Evolutionary conservation across 2,329 filamentous ascomycete species (phyloP), one percentile per base, ranked within the genome.

Genomic region (Aspergillus ruber): DNA sequence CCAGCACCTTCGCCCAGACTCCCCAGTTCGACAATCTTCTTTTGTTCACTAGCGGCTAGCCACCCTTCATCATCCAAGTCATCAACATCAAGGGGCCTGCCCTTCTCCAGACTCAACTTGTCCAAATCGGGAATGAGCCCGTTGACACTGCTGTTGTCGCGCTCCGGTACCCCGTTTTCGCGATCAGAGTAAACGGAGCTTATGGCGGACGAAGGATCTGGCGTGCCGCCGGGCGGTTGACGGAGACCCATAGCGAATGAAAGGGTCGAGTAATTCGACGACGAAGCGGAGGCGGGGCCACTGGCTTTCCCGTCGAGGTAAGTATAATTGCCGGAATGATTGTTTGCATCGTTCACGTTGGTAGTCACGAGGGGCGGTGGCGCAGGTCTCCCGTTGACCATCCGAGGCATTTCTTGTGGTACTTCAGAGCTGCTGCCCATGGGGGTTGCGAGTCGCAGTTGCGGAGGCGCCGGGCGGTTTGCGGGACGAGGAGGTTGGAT

Each of bases 51-150:
- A 9, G 91, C 93, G 44, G 94, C 90, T 64, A 87, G 83, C 93
- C 93, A 98, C 17, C 89, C 90, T 53, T 95, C 88, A 60, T 96
- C 90, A 63, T 97, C 91, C 43, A 98, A 73, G 57, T 97, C 91
- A 60, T 96, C 91, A 3, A 95, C 91, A 67, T 98, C 93, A 35
- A 91, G 73, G 20, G 84, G 86, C 54, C 88, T 79, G 32, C 89
- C 89, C 68, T 85, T 90, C 56, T 95, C 90, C 41, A 93, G 67
- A 43, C 82, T 86, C 59, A 95, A 70, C 67, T 90, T 84, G 55
- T 94, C 89, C 49, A 96, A 83, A 58, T 84, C 81, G 2, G 82
- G 83, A 51, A 90, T 78, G 2, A 93, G 74, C 3, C 84, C 84
- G 59, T 88, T 86, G 68, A 87, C 78, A 62, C 88, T 94, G 62